Base-by-base conservation (phyloP, 768 basidiomycete species). In the Lentinula guzmanii region DNA sequence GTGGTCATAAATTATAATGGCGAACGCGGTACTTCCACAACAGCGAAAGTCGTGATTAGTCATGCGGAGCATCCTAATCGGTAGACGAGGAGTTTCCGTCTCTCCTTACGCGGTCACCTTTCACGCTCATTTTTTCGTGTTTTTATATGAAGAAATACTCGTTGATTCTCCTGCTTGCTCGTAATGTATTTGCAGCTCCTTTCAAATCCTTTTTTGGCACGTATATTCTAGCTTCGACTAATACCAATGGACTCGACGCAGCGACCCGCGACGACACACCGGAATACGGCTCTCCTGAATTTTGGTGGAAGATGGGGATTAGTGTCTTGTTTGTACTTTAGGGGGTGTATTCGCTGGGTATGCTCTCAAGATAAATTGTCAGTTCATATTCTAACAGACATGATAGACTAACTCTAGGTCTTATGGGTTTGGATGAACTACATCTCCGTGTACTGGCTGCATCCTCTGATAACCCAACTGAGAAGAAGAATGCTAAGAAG, bases 301-400 rank as follows among this genome's bases (percentile, higher is more conserved):
- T 94, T 71, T 91, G 82, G 79, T 84, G 75, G 62, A 91, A 94
- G 69, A 73, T 97, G 34, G 63, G 80, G 18, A 73, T 93, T 55
- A 90, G 89, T 57, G 77, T 75, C 3, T 70, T 74, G 2, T 79
- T 98, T 31, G 94, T 98, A 6, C 74, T 98, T 76, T 84, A 0
- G 95, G 95, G 2, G 95, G 95, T 57, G 87, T 95, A 4, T 97
- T 98, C 70, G 92, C 95, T 11, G 95, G 95, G 95, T 91, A 61
- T 21, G 15, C 31, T 45, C 37, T 28, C 39, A 7, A 58, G 21
- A 41, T 45, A 4, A 42, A 46, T 31, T 53, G 5, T 15, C 21
- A 35, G 41, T 10, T 50, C 35, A 21, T 35, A 43, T 56, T 24
- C 42, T 1, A 28, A 33, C 33, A 51, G 15, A 1, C 13, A 37